Evolutionary conservation across 169 alveolate genomes (phyloP).

Genomic region (Cryptosporidium viatorum): DNA sequence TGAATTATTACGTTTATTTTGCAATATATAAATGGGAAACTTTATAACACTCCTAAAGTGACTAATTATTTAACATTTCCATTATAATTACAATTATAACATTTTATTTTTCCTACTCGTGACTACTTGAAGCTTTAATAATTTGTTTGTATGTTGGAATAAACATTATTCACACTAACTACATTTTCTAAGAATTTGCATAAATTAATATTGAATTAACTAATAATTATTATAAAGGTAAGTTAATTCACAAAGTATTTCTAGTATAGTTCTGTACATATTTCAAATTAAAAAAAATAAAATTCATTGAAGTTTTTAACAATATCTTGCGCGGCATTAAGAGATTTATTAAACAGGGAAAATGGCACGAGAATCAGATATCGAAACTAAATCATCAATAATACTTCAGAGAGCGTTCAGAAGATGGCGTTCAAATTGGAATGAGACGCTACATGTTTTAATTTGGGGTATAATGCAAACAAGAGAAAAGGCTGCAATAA

Average conservation of each 20-base stretch:
- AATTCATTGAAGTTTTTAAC: too few species aligned
- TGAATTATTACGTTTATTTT: background rate
- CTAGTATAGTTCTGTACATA: background rate
- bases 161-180: background rate
- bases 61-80: background rate
- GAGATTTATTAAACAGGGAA: background rate
- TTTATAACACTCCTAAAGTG: background rate
- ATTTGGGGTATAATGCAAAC: conserved; percentile 71
- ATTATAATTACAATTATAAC: too few species aligned
- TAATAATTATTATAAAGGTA: background rate
- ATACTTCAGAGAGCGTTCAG: conserved; percentile 67
- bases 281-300: too few species aligned
- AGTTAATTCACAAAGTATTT: too few species aligned
- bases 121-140: background rate
- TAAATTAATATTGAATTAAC: too few species aligned
- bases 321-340: background rate
- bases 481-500: conserved; percentile 70
- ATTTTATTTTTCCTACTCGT: background rate
- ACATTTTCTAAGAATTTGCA: too few species aligned
- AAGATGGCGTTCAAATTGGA: conserved; percentile 62
- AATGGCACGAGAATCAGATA: conserved; percentile 15
- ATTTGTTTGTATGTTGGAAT: background rate
- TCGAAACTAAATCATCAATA: conserved; percentile 36
- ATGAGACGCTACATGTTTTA: conserved; percentile 50
- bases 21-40: background rate